These are phyloP conservation scores for Monosporascus sp. DNA, from an alignment of 2,329 filamentous ascomycete species.

Conservation along the genomic window DNA sequence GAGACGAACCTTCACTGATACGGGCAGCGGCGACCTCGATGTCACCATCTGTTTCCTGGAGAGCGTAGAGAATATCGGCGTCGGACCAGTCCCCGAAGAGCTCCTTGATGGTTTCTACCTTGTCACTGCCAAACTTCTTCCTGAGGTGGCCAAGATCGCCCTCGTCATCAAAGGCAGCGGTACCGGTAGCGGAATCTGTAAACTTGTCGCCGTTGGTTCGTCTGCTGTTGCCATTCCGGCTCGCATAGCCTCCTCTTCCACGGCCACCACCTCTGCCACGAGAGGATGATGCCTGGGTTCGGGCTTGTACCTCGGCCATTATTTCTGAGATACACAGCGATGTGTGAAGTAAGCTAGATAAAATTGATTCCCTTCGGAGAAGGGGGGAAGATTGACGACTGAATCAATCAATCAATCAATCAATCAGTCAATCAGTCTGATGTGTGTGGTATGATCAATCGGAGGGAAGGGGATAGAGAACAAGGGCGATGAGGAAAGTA, in stretches of 20 bases:
- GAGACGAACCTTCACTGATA: conserved; percentile 67
- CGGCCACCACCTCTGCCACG: conserved; percentile 88
- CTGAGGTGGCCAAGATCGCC: conserved; percentile 89
- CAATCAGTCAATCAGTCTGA: no score
- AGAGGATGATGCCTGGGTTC: conserved; percentile 61
- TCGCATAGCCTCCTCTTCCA: conserved; percentile 70
- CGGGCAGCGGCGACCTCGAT: conserved; percentile 68
- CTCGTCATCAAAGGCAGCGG: conserved; percentile 63
- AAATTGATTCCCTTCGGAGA: conserved; percentile 22
- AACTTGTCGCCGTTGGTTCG: conserved; percentile 69
- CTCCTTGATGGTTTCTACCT: conserved; percentile 79
- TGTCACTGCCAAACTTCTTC: conserved; percentile 70
- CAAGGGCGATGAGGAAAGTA: neutral
- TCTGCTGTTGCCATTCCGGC: conserved; percentile 47
- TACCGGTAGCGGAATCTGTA: conserved; percentile 42
- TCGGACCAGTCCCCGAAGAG: conserved; percentile 96
- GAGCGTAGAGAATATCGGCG: conserved; percentile 85
- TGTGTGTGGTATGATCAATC: neutral
- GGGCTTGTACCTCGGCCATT: conserved; percentile 94
- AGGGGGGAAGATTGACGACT: conserved; percentile 22
- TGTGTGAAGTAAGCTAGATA: conserved; percentile 23
- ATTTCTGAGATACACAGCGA: conserved; percentile 34
- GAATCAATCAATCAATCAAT: neutral
- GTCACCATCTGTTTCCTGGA: conserved; percentile 83
- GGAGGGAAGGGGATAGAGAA: neutral